Evolutionary conservation across 2,329 filamentous ascomycete genomes (phyloP), one percentile per base, ranked within the genome.

Genomic region (Botrytis sinoallii): DNA sequence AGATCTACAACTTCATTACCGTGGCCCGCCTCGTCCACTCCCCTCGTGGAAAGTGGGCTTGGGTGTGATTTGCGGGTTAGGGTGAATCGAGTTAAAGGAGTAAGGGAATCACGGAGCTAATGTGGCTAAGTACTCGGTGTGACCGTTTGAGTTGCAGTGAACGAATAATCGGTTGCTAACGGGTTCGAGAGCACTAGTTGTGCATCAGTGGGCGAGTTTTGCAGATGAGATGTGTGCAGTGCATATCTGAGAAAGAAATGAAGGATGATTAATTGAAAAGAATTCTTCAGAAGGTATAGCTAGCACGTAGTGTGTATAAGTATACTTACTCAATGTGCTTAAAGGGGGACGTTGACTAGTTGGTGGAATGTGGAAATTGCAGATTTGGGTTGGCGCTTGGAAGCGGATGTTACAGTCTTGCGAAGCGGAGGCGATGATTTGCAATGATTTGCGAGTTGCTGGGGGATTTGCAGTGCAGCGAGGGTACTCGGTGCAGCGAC

Each of bases 91-190:
- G 59, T 61, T 10, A 35, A 63, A 29, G 40, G n/a, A 44, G 40
- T 42, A 32, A 44, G 16, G 40, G 40, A 46, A 18, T 1, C 42
- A 20, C 16, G 63, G 20, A 29, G 40, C n/a, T 44, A 46, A 46
- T 46, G 32, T 68, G 25, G 35, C 65, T 55, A 55, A n/a, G 6
- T 68, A 68, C 65, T 68, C 65, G 46, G 46, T 68, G 46, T 40
- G 46, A 40, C 65, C 65, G 46, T 55, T 55, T 55, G 42, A 48
- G 65, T n/a, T 68, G 65, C 46, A 68, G 65, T 55, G 12, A 55
- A 55, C 35, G 46, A 29, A 25, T 29, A 20, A 68, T 38, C 22
- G 48, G 32, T 18, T 44, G 52, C 65, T 12, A 40, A 68, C 32
- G 65, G 32, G 32, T 38, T 52, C n/a, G 9, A n/a, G 44, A 25